These are phyloP conservation scores for Ophiocordyceps polyrhachis-furcata DNA, from an alignment of 2,329 filamentous ascomycete species.

Conservation along the genomic window DNA sequence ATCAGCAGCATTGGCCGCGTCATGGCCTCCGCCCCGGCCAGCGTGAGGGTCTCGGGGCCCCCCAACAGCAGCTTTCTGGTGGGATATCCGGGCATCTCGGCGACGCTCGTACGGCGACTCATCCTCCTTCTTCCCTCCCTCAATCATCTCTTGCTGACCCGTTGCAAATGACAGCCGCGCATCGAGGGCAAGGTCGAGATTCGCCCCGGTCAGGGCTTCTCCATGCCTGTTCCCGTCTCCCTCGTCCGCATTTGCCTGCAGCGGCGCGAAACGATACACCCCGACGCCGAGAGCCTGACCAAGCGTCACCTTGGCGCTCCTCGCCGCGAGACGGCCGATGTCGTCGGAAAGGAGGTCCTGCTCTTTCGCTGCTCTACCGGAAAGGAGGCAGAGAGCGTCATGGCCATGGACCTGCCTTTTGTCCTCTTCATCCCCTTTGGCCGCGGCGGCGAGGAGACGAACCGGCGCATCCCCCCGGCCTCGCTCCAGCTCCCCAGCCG, in stretches of 20 bases:
- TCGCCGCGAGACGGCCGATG: slow-evolving; percentile 74
- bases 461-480: slow-evolving; percentile 76
- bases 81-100: slow-evolving; percentile 94
- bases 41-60: slow-evolving; percentile 86
- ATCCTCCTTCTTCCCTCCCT: slow-evolving; percentile 3
- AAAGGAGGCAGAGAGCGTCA: slow-evolving; percentile 70
- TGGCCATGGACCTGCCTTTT: slow-evolving; percentile 94
- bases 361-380: slow-evolving; percentile 74
- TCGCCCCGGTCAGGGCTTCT: slow-evolving; percentile 65
- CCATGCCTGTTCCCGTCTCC: slow-evolving; percentile 77
- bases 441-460: slow-evolving; percentile 74
- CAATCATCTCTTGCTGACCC: not conserved
- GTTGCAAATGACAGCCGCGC: slow-evolving; percentile 46
- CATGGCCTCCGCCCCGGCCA: slow-evolving; percentile 18
- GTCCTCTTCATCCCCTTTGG: slow-evolving; percentile 95
- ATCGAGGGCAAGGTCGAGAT: slow-evolving; percentile 98
- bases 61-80: slow-evolving; percentile 95
- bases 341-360: slow-evolving; percentile 90
- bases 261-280: slow-evolving; percentile 88
- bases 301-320: slow-evolving; percentile 84
- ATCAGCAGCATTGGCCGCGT: slow-evolving; percentile 5
- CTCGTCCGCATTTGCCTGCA: slow-evolving; percentile 89
- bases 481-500: slow-evolving; percentile 78
- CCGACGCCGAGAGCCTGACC: slow-evolving; percentile 80
- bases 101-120: slow-evolving; percentile 60